Conservation (phyloP, 2,329 filamentous ascomycete species). For the Aspergillus sp. region DNA sequence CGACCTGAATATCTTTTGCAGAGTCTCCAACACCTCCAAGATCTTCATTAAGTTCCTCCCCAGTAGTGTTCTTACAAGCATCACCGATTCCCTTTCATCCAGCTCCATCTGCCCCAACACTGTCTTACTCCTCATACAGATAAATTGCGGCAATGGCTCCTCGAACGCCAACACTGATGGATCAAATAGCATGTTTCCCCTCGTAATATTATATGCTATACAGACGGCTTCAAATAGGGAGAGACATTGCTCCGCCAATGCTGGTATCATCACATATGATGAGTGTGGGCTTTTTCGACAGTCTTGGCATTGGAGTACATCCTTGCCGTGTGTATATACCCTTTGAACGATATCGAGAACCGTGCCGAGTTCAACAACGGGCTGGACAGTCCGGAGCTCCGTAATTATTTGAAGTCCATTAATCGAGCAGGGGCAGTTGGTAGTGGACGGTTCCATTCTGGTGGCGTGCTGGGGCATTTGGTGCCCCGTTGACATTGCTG, state of each 20-base stretch:
- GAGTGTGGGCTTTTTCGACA: slow-evolving; percentile 24
- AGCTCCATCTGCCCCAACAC: slow-evolving; percentile 30
- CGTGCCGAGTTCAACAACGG: slow-evolving; percentile 30
- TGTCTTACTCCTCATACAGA: slow-evolving; percentile 30
- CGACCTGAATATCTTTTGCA: slow-evolving; percentile 18
- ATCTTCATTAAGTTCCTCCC: slow-evolving; percentile 24
- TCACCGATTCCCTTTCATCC: slow-evolving; percentile 25
- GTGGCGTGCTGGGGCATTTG: too few relatives aligned
- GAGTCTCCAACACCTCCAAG: slow-evolving; percentile 24
- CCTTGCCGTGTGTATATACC: slow-evolving; percentile 24
- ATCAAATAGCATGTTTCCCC: slow-evolving; percentile 27
- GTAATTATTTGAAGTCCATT: slow-evolving; percentile 24
- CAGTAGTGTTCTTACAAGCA: slow-evolving; percentile 28
- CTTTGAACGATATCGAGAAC: slow-evolving; percentile 27
- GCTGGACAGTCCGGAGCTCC: slow-evolving; percentile 26
- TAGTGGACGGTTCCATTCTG: slow-evolving; percentile 15
- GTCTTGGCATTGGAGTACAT: slow-evolving; percentile 25
- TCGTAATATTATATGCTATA: slow-evolving; percentile 27
- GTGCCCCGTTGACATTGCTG: too few relatives aligned
- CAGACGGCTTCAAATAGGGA: slow-evolving; percentile 30
- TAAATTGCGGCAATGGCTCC: slow-evolving; percentile 23
- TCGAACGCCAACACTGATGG: slow-evolving; percentile 24
- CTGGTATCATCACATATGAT: slow-evolving; percentile 41
- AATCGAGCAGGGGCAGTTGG: slow-evolving; percentile 27
- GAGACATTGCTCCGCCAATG: slow-evolving; percentile 38